Evolutionary conservation across 257 asterid genomes (phyloP).

Genomic region (Fraxinus excelsior): DNA sequence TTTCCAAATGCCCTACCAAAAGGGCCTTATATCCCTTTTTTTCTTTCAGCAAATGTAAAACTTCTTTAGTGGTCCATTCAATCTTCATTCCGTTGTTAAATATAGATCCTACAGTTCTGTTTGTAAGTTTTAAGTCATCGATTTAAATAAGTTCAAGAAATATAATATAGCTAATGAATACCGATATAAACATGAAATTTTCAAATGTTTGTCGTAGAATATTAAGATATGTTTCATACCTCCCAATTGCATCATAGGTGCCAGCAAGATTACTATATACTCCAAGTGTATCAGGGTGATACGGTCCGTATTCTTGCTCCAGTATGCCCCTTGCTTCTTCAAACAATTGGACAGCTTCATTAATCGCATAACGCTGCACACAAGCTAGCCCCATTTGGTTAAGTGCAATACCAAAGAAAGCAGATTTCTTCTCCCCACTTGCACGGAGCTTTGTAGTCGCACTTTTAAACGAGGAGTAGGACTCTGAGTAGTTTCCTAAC

Average conservation of each 20-base stretch:
- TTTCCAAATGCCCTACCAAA: neutral
- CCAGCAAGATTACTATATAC: conserved; percentile 96
- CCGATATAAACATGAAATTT: neutral
- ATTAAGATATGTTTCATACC: conserved; percentile 40
- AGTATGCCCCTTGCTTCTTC: conserved; percentile 84
- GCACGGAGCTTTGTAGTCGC: conserved; percentile 81
- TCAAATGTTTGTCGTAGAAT: neutral
- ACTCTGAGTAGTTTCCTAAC: conserved; percentile 74
- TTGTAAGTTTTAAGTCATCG: neutral
- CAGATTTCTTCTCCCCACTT: conserved; percentile 85
- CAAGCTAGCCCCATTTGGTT: conserved; percentile 96
- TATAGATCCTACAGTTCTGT: no score
- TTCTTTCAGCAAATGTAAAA: neutral
- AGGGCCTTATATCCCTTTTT: neutral
- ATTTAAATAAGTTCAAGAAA: neutral
- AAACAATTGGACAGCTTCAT: conserved; percentile 77
- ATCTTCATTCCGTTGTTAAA: neutral
- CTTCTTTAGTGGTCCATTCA: neutral
- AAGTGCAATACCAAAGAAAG: conserved; percentile 87
- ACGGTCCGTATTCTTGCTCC: conserved; percentile 91
- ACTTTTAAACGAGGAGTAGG: conserved; percentile 58
- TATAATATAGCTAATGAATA: neutral
- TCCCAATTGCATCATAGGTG: conserved; percentile 91
- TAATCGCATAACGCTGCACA: conserved; percentile 76
- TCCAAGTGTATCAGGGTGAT: conserved; percentile 93